Conservation (phyloP, 2,329 filamentous ascomycete species). For the Phyllosticta ampelicida region DNA sequence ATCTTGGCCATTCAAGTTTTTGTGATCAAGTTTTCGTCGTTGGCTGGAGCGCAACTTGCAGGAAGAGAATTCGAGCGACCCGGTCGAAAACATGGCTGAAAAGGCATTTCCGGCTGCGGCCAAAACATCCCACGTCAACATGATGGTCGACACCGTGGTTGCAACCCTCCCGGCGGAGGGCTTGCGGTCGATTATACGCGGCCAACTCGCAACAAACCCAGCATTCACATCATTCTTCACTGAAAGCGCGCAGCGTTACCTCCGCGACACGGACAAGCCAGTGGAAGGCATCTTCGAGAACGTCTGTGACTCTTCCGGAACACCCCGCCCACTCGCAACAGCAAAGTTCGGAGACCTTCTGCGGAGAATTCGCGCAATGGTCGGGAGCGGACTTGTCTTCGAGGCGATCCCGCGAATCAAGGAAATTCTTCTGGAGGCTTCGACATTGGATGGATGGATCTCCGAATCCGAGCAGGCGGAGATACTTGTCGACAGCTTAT, state of each 20-base stretch:
- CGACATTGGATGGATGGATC: conserved; percentile 17
- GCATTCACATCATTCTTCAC: conserved; percentile 25
- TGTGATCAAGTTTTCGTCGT: too few relatives aligned
- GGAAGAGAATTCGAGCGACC: background rate
- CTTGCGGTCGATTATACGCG: conserved; percentile 29
- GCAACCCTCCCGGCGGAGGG: conserved; percentile 33
- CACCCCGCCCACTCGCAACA: conserved; percentile 14
- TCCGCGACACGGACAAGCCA: conserved; percentile 11
- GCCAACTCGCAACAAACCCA: conserved; percentile 19
- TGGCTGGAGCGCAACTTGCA: background rate
- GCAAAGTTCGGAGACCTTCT: background rate
- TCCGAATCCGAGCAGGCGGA: background rate
- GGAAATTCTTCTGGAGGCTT: background rate
- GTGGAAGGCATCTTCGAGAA: background rate
- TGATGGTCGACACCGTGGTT: conserved; percentile 38
- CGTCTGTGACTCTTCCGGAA: background rate
- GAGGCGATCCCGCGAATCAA: conserved; percentile 16
- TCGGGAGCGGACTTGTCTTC: conserved; percentile 25
- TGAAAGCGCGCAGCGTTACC: conserved; percentile 20
- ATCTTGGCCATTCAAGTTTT: too few relatives aligned
- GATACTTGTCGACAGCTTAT: background rate
- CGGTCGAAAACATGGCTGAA: background rate
- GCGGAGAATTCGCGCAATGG: conserved; percentile 20
- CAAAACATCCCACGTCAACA: conserved; percentile 33
- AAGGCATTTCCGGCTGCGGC: background rate